These are phyloP conservation scores for Symbiodinium natans DNA, from an alignment of 73 alveolate species.

Conservation along the genomic window DNA sequence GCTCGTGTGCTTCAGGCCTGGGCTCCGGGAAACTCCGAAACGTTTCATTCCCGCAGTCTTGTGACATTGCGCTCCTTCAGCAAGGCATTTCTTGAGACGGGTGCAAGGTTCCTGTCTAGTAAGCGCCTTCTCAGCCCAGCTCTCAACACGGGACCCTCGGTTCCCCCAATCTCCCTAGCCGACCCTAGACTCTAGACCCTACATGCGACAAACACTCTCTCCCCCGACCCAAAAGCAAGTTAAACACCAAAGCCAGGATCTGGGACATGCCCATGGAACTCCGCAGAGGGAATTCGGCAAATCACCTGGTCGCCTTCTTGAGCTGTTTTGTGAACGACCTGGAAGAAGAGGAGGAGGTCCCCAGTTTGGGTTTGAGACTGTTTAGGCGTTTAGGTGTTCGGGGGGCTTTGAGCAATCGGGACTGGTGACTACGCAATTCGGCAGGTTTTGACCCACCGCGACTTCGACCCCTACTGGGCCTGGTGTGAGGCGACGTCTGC, in stretches of 20 bases:
- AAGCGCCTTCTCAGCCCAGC: no score
- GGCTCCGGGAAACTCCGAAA: neutral
- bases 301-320: conserved; percentile 23
- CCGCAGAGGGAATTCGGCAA: neutral
- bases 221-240: neutral
- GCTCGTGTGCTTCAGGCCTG: conserved; percentile 27
- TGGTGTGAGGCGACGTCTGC: neutral
- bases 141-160: no score
- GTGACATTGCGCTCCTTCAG: no score
- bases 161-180: no score
- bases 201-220: neutral
- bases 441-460: neutral
- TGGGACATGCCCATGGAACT: conserved; percentile 12
- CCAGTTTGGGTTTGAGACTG: neutral
- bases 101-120: no score
- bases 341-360: conserved; percentile 58
- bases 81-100: no score
- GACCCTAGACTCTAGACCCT: neutral
- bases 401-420: neutral
- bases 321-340: conserved; percentile 46
- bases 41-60: neutral
- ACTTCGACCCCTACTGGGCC: conserved; percentile 8
- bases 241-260: neutral
- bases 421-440: no score
- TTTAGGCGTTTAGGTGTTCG: no score